Percentiles rank a stretch among this genome's conserved stretches.
phyloP scores from a whole-genome alignment of 2,329 filamentous ascomycete species.

The Mycosphaerella sp. region DNA sequence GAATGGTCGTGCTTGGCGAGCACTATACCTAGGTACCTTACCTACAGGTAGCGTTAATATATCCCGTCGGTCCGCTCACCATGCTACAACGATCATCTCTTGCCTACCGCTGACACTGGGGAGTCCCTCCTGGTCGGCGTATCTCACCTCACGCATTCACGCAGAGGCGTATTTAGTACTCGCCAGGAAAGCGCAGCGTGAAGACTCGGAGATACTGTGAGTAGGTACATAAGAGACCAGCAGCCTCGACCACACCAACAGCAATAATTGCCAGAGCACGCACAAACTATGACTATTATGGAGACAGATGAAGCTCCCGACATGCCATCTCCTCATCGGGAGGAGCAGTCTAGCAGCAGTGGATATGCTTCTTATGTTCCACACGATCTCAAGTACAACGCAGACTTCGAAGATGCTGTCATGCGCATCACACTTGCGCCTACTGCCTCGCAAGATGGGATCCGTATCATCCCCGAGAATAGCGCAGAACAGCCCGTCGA shows the following conservation, averaged over 20 bases:
- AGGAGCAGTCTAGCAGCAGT: conserved; percentile 16
- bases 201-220: background rate
- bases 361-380: conserved; percentile 38
- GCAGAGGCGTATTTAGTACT: background rate
- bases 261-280: background rate
- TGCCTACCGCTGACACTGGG: conserved; percentile 9
- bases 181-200: background rate
- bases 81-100: conserved; percentile 2
- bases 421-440: conserved; percentile 37
- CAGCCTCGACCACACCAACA: background rate
- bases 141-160: conserved; percentile 7
- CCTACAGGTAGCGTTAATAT: no score
- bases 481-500: conserved; percentile 25
- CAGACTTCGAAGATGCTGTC: conserved; percentile 41
- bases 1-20: no score
- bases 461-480: conserved; percentile 26
- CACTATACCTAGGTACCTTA: no score
- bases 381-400: conserved; percentile 40
- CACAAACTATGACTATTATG: background rate
- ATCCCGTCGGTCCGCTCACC: background rate
- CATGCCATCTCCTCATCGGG: conserved; percentile 22
- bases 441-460: conserved; percentile 19
- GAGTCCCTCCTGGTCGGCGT: conserved; percentile 5
- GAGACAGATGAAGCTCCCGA: conserved; percentile 1
- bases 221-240: background rate